Evolutionary conservation across 495 filamentous ascomycete genomes (phyloP), one percentile per base, ranked within the genome.

Genomic region (Stereocaulon alpinum): DNA sequence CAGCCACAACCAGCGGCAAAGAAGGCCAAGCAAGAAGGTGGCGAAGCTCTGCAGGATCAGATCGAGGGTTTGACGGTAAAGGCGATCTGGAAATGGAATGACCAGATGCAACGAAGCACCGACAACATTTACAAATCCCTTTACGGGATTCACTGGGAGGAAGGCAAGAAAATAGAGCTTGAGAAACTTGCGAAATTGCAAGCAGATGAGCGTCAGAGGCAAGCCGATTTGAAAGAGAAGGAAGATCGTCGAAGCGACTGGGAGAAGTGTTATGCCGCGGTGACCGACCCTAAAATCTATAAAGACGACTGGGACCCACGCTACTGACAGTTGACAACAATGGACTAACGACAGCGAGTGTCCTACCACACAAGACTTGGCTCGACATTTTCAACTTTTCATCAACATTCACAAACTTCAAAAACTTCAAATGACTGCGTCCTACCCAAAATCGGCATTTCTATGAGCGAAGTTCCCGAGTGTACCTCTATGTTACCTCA

Each of bases 51-150:
- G 45, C 70, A 70, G 32, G 60, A 65, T 6, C 73, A 73, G 42
- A 67, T 80, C 17, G 67, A 72, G 14, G 63, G 67, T 3, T 62
- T 87, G 37, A 74, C 74, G 41, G 62, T 69, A 2, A 77, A 76
- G 56, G 78, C 80, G 1, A 34, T 85, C 40, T 60, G 70, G 20
- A 59, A 69, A 27, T 72, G 84, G 65, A 67, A 75, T 44, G 57
- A 70, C 29, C 71, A 80, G 54, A 72, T 86, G 27, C 67, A 71
- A 22, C 58, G 67, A 4, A 77, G 77, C 15, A 82, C 80, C 9
- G 71, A 75, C 32, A 64, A 70, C 55, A 65, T 85, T 12, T 82
- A 83, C 62, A 67, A 77, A 45, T 56, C 62, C 9, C 43, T 82
- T 30, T 78, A 79, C 61, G 70, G 69, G 6, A 70, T 73, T 4